Base-by-base conservation (phyloP, 1,284 basidiomycete genomes). In the Crepidotus sp. region DNA sequence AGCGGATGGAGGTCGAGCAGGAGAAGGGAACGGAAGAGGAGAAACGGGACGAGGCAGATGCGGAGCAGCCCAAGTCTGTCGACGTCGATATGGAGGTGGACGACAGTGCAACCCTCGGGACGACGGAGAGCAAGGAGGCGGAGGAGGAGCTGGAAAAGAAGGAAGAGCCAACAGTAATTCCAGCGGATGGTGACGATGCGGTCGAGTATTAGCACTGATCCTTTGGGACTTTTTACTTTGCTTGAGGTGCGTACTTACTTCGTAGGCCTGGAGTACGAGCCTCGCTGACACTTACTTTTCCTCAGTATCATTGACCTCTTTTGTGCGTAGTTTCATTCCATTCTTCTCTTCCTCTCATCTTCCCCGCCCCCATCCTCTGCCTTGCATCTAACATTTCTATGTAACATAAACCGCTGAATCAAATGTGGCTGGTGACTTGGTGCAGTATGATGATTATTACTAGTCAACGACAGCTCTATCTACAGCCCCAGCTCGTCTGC, bases 401-500 rank as follows among this genome's bases (percentile, higher is more conserved):
- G 42, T 42, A 48, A 40, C 33, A 22, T 48, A 49, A 34, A 27
- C 31, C 15, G 22, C 26, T 35, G 17, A 48, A 41, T 36, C 22
- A 30, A 48, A 36, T 33, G 39, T 32, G 42, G 36, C 19, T 24
- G 36, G 31, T 38, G 22, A 36, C 30, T 25, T 37, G 25, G 30
- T 13, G 41, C 29, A 35, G 22, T 46, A 40, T 30, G 7, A 36
- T 42, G 21, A 50, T 43, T 39, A 46, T 41, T 42, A 17, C 15
- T 38, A 25, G 15, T 29, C 33, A n/a, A 22, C 13, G 29, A 15
- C 27, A 42, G 17, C 40, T 52, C 47, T 49, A 49, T 43, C 77
- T 65, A 88, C 55, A 92, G 77, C 51, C 85, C 89, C 54, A 92
- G 66, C 65, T 93, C 90, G 60, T 92, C 89, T 43, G 79, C 76